Percentiles rank a stretch among this genome's conserved stretches.
phyloP scores from a whole-genome alignment of 1,284 basidiomycete species.

The Entoloma clypeatum region DNA sequence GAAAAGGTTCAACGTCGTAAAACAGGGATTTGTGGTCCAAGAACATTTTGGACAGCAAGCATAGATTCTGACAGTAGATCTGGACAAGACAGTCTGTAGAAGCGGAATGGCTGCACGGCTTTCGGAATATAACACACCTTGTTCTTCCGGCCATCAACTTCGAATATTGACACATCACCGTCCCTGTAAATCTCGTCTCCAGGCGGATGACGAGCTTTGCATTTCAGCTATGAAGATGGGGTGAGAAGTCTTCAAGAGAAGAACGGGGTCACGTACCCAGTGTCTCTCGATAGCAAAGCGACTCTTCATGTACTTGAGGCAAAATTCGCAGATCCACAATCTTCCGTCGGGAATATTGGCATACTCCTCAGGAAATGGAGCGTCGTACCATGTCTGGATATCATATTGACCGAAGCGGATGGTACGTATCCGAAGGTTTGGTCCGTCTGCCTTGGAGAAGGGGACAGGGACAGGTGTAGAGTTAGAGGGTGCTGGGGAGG shows the following conservation, averaged over 20 bases:
- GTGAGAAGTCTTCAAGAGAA: constrained; percentile 8
- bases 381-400: constrained; percentile 98
- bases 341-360: constrained; percentile 89
- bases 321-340: constrained; percentile 97
- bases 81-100: too few relatives aligned
- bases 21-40: constrained; percentile 99
- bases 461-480: constrained; percentile 29
- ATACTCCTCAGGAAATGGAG: constrained; percentile 98
- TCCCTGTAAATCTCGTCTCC: constrained; percentile 99
- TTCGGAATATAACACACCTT: constrained; percentile 66
- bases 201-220: constrained; percentile 92
- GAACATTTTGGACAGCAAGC: constrained; percentile 98
- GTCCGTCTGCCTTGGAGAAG: constrained; percentile 32
- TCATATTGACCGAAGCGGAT: constrained; percentile 95
- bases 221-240: constrained; percentile 69
- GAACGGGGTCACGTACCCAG: constrained; percentile 51
- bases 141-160: constrained; percentile 97
- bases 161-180: constrained; percentile 86
- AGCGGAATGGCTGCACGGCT: too few relatives aligned
- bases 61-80: constrained; percentile 99
- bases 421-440: constrained; percentile 69
- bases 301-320: constrained; percentile 98
- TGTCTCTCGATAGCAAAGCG: constrained; percentile 86
- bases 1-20: constrained; percentile 99
- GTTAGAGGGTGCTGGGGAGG: constrained; percentile 38